Percentiles rank a stretch among this genome's conserved stretches.
Evolutionary conservation across 2,329 filamentous ascomycete species (phyloP).

Genomic region (Pseudophaeomoniella oleicola): DNA sequence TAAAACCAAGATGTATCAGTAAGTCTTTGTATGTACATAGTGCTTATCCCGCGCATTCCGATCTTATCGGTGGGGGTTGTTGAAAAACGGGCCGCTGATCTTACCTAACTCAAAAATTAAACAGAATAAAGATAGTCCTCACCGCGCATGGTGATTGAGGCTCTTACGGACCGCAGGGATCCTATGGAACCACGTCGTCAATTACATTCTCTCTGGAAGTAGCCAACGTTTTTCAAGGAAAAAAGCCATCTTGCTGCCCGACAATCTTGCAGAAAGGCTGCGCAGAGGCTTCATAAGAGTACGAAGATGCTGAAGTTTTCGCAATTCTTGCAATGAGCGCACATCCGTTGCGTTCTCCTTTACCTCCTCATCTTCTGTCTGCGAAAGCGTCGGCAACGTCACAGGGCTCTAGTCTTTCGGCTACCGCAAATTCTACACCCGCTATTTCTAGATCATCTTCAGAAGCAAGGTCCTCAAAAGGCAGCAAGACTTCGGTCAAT

Average conservation of each 20-base stretch:
- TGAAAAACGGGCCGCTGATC: too few relatives aligned
- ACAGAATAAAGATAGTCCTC: too few relatives aligned
- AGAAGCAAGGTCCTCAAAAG: conserved; percentile 14
- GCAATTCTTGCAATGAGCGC: conserved; percentile 10
- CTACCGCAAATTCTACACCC: conserved; percentile 16
- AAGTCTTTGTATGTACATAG: too few relatives aligned
- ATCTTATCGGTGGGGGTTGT: too few relatives aligned
- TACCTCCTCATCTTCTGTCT: conserved; percentile 13
- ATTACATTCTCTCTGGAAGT: too few relatives aligned
- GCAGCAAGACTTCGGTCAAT: conserved; percentile 12
- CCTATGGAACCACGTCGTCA: background rate
- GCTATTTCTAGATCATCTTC: conserved; percentile 17
- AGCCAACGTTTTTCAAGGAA: background rate
- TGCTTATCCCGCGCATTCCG: too few relatives aligned
- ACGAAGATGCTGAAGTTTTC: background rate
- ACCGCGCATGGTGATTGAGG: too few relatives aligned
- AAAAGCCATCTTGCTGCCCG: background rate
- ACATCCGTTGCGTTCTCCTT: conserved; percentile 8
- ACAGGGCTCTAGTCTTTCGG: conserved; percentile 7
- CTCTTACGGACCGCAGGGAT: background rate
- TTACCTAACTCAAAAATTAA: too few relatives aligned
- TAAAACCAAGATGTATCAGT: too few relatives aligned
- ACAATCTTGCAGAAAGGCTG: background rate
- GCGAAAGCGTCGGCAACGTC: conserved; percentile 21
- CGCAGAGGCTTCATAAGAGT: background rate